phyloP scores from a whole-genome alignment of 257 asterid genomes.

The Striga asiatica region DNA sequence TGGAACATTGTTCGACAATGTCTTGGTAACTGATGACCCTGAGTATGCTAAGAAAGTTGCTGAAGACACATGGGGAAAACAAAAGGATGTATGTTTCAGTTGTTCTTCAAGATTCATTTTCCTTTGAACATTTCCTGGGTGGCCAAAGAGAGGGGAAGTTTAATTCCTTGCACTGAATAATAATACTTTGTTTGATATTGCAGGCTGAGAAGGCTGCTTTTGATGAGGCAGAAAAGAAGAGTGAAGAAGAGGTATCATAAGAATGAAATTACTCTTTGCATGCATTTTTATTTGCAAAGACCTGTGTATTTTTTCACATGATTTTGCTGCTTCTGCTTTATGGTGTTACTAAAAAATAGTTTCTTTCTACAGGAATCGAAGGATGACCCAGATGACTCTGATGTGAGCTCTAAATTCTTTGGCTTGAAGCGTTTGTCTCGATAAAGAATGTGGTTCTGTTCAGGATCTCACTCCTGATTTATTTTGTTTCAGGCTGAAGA shows the following conservation, averaged over 20 bases:
- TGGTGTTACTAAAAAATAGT: too few species aligned
- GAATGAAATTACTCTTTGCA: not conserved
- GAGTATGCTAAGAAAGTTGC: slow-evolving; percentile 82
- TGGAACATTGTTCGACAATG: slow-evolving; percentile 93
- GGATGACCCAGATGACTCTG: slow-evolving; percentile 43
- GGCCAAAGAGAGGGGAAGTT: not conserved
- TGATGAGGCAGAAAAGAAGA: slow-evolving; percentile 89
- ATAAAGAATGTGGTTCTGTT: too few species aligned
- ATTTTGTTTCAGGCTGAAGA: too few species aligned
- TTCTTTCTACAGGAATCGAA: slow-evolving; percentile 21
- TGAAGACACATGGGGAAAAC: slow-evolving; percentile 93
- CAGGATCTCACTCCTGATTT: too few species aligned
- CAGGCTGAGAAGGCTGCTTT: slow-evolving; percentile 95
- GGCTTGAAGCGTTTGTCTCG: too few species aligned
- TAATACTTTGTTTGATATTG: slow-evolving; percentile 8
- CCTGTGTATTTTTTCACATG: not conserved
- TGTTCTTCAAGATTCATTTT: not conserved
- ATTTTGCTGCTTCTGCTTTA: not conserved
- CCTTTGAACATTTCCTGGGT: not conserved
- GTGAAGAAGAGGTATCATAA: slow-evolving; percentile 65
- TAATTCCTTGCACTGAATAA: not conserved
- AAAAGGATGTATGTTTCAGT: slow-evolving; percentile 65
- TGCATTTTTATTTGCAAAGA: not conserved
- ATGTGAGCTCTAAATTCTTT: slow-evolving; percentile 19
- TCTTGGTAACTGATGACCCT: slow-evolving; percentile 71